phyloP scores from a whole-genome alignment of 2,329 filamentous ascomycete species.

The Botrytis fabae region DNA sequence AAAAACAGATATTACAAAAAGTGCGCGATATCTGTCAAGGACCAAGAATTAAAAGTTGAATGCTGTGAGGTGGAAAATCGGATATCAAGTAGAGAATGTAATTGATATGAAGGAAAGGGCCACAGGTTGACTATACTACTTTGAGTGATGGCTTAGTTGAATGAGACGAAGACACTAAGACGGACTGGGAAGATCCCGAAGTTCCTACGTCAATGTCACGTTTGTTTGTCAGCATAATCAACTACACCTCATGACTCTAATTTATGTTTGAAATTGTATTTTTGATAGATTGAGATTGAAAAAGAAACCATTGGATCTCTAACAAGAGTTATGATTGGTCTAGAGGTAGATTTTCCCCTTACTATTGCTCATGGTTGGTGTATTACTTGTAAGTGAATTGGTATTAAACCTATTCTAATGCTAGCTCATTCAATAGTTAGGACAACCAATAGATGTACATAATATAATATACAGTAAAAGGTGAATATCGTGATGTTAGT shows the following conservation, averaged over 20 bases:
- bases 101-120: not conserved
- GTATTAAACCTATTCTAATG: not conserved
- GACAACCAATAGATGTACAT: not conserved
- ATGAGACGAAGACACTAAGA: not conserved
- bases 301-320: accelerated
- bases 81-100: not conserved
- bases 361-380: not conserved
- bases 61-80: not conserved
- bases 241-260: not conserved
- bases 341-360: not conserved
- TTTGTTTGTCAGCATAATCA: not conserved
- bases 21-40: not conserved
- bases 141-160: not conserved
- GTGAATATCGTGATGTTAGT: accelerated
- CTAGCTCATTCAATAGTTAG: not conserved
- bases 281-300: not conserved
- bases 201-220: not conserved
- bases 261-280: not conserved
- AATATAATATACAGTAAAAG: not conserved
- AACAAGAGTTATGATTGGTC: not conserved
- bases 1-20: not conserved
- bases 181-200: not conserved
- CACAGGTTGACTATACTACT: not conserved
- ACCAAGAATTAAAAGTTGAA: not conserved
- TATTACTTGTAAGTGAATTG: not conserved